Conservation (phyloP, 192 early-diverging fungal species). For the Radiomyces spectabilis region DNA sequence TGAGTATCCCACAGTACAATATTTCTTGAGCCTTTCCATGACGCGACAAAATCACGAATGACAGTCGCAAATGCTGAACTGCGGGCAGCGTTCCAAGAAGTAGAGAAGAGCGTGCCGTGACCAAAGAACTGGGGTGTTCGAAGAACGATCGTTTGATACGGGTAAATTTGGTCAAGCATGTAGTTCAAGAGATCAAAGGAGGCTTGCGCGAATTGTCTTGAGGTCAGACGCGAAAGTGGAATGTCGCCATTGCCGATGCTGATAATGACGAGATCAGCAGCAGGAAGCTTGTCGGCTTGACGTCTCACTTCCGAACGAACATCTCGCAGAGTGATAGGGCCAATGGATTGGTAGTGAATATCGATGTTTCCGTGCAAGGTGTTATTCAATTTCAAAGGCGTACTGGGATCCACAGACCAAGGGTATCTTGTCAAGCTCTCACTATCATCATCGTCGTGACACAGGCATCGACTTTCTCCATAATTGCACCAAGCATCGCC, state of each 20-base stretch:
- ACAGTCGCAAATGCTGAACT: constrained; percentile 15
- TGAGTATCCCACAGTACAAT: constrained; percentile 22
- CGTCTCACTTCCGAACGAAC: neutral
- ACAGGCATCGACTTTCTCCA: constrained; percentile 4
- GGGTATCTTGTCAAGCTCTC: neutral
- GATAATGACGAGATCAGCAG: constrained; percentile 19
- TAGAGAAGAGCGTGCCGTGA: constrained; percentile 6
- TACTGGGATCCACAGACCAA: constrained; percentile 10
- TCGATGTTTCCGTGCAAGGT: constrained; percentile 16
- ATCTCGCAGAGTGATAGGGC: neutral
- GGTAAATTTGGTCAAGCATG: constrained; percentile 6
- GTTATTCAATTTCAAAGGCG: constrained; percentile 10
- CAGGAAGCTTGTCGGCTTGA: neutral
- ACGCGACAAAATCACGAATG: constrained; percentile 9
- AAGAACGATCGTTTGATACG: constrained; percentile 18
- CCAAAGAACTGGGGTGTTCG: constrained; percentile 17
- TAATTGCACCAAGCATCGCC: constrained; percentile 15
- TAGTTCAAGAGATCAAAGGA: constrained; percentile 3
- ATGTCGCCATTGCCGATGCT: constrained; percentile 22
- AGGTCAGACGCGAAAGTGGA: neutral
- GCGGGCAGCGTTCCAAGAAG: constrained; percentile 21
- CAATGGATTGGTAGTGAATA: constrained; percentile 5
- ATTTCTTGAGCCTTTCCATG: neutral
- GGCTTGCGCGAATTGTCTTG: constrained; percentile 3
- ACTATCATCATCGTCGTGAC: constrained; percentile 15